These are phyloP conservation scores for Mytilinidion resinicola DNA, from an alignment of 495 filamentous ascomycete genomes.

Conservation along the genomic window DNA sequence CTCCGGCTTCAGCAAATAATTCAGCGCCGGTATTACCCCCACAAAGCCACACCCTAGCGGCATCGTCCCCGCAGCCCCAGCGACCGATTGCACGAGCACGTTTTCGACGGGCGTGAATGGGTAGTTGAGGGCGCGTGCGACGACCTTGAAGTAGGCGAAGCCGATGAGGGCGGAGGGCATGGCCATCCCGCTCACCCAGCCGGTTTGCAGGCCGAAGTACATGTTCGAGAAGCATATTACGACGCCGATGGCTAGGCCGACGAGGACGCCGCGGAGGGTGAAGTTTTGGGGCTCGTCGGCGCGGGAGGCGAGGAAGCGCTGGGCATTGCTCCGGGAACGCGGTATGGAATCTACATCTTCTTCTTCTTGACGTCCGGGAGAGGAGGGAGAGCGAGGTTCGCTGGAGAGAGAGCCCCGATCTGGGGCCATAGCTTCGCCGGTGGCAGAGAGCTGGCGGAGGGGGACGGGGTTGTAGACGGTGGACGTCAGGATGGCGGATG, in stretches of 20 bases:
- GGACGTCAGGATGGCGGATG: too few species aligned
- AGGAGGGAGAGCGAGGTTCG: background rate
- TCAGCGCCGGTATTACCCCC: slow-evolving; percentile 84
- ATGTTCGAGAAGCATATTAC: slow-evolving; percentile 93
- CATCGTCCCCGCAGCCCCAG: slow-evolving; percentile 93
- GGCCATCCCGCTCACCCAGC: slow-evolving; percentile 78
- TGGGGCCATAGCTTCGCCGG: slow-evolving; percentile 17
- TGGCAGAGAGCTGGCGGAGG: too few species aligned
- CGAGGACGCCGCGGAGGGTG: slow-evolving; percentile 70
- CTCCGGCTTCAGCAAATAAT: slow-evolving; percentile 68
- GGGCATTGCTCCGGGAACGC: slow-evolving; percentile 3
- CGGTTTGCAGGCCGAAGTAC: slow-evolving; percentile 96
- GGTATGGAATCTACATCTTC: background rate
- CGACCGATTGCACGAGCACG: slow-evolving; percentile 94
- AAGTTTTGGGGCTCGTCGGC: slow-evolving; percentile 54
- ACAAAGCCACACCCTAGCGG: slow-evolving; percentile 94
- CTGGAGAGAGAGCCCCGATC: slow-evolving; percentile 16
- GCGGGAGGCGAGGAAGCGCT: slow-evolving; percentile 17
- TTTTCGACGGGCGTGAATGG: slow-evolving; percentile 96
- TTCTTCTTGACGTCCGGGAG: background rate
- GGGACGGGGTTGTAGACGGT: too few species aligned
- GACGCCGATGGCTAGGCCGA: slow-evolving; percentile 76
- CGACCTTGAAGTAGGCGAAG: slow-evolving; percentile 87
- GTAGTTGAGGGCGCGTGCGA: slow-evolving; percentile 58
- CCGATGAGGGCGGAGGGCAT: slow-evolving; percentile 95